Percentiles rank a stretch among this genome's conserved stretches.
Evolutionary conservation across 768 basidiomycete species (phyloP).

Genomic region (Neoboletus magnificus): DNA sequence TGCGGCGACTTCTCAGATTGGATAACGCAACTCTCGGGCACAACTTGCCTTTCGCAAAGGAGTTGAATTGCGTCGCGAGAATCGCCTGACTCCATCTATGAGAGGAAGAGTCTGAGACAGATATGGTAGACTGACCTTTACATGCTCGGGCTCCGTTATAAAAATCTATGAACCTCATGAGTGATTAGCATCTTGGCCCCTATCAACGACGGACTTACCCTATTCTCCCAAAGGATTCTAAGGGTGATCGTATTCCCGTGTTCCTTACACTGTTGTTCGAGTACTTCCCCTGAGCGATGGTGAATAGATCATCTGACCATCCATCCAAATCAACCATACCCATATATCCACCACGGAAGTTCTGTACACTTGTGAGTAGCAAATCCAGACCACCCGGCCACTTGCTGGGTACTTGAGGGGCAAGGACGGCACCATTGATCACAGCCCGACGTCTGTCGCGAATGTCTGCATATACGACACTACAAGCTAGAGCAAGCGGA

Average conservation of each 20-base stretch:
- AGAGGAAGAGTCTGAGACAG: neutral
- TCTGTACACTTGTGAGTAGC: slow-evolving; percentile 21
- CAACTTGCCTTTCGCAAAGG: slow-evolving; percentile 38
- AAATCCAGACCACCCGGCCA: slow-evolving; percentile 39
- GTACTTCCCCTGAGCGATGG: slow-evolving; percentile 26
- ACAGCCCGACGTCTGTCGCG: slow-evolving; percentile 13
- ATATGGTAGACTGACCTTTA: slow-evolving; percentile 31
- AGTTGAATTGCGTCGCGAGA: slow-evolving; percentile 43
- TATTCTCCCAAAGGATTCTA: slow-evolving; percentile 37
- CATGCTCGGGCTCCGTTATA: slow-evolving; percentile 47
- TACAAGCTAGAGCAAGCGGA: slow-evolving; percentile 17
- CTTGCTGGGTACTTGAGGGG: slow-evolving; percentile 33
- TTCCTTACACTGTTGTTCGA: slow-evolving; percentile 20
- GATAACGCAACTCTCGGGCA: slow-evolving; percentile 8
- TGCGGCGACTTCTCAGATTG: slow-evolving; percentile 20
- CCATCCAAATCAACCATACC: slow-evolving; percentile 19
- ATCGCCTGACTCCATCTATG: slow-evolving; percentile 31
- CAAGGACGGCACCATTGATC: slow-evolving; percentile 28
- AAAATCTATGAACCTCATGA: slow-evolving; percentile 32
- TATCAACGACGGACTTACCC: slow-evolving; percentile 27
- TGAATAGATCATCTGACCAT: neutral
- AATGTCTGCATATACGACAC: slow-evolving; percentile 11
- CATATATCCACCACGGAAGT: slow-evolving; percentile 26
- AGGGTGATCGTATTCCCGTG: slow-evolving; percentile 34
- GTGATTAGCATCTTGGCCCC: neutral